These are phyloP conservation scores for Areca catechu DNA, from an alignment of 176 grass and related monocot species.

Conservation along the genomic window DNA sequence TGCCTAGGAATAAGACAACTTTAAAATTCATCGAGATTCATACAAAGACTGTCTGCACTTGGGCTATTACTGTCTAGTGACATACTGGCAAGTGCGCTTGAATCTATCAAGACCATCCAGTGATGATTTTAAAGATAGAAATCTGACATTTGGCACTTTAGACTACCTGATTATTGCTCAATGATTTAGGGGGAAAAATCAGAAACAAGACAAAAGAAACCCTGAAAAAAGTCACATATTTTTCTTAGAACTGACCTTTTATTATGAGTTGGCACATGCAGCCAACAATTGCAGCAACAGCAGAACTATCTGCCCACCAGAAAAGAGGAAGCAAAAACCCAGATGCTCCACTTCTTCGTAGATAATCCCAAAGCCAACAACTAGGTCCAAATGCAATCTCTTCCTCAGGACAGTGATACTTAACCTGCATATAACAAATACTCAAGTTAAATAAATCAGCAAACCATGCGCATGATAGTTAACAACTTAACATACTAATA, in stretches of 20 bases:
- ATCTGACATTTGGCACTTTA: too few relatives aligned
- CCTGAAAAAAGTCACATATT: not conserved
- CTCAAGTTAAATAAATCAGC: slow-evolving; percentile 1
- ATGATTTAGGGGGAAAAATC: too few relatives aligned
- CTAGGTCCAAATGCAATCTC: slow-evolving; percentile 95
- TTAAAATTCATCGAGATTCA: too few relatives aligned
- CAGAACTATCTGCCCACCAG: slow-evolving; percentile 94
- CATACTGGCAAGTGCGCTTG: too few relatives aligned
- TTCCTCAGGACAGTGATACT: slow-evolving; percentile 84
- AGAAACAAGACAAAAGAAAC: too few relatives aligned
- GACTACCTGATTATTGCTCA: too few relatives aligned
- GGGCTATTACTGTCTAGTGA: too few relatives aligned
- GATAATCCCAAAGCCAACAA: slow-evolving; percentile 99
- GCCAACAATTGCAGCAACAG: slow-evolving; percentile 91
- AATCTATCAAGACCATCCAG: too few relatives aligned
- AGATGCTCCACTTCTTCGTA: slow-evolving; percentile 80
- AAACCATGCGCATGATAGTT: not conserved
- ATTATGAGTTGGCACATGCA: slow-evolving; percentile 95
- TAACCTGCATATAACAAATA: slow-evolving; percentile 32
- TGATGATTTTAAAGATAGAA: too few relatives aligned
- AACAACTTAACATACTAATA: too few relatives aligned
- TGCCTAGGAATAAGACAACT: too few relatives aligned
- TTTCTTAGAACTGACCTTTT: slow-evolving; percentile 43
- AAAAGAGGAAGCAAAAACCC: slow-evolving; percentile 98
- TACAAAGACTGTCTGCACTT: too few relatives aligned